These are phyloP conservation scores for Nannizziopsis arthrosporioides DNA, from an alignment of 2,329 filamentous ascomycete species.

Conservation along the genomic window DNA sequence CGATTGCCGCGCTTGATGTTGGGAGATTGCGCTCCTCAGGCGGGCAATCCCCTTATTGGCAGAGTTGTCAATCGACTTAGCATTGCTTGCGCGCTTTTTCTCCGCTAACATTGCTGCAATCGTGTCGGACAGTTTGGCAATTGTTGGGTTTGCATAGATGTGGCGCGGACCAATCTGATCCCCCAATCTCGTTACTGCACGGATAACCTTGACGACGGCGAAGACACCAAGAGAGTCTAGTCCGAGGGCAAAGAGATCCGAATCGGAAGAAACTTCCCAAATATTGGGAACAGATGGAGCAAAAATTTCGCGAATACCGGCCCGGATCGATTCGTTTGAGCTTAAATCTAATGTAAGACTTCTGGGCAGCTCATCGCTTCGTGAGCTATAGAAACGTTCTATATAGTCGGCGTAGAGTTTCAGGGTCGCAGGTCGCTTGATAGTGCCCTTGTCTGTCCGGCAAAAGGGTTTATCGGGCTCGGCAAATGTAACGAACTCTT, in stretches of 20 bases:
- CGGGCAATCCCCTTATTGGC: no score
- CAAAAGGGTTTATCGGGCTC: constrained; percentile 12
- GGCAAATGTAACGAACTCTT: not conserved
- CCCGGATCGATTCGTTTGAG: constrained; percentile 1
- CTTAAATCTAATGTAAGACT: not conserved
- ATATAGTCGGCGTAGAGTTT: constrained; percentile 16
- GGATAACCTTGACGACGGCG: constrained; percentile 1
- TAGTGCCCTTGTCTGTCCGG: constrained; percentile 14
- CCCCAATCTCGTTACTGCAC: not conserved
- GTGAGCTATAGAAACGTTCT: constrained; percentile 2
- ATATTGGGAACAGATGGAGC: not conserved
- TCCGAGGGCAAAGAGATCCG: constrained; percentile 16
- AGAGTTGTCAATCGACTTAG: no score
- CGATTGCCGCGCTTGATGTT: not conserved
- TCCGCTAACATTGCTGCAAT: not conserved
- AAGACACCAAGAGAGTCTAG: constrained; percentile 17
- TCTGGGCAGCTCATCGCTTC: not conserved
- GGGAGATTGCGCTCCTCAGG: no score
- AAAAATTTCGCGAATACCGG: not conserved
- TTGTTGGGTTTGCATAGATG: constrained; percentile 2
- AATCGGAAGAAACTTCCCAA: not conserved
- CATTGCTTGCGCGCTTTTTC: no score
- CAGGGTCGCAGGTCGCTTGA: constrained; percentile 14
- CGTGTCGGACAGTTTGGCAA: not conserved
- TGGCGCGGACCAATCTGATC: constrained; percentile 2